Percentiles rank a stretch among this genome's conserved stretches.
Evolutionary conservation across 805 yeast species (phyloP).

Genomic region (Nakazawaea molendinolei): DNA sequence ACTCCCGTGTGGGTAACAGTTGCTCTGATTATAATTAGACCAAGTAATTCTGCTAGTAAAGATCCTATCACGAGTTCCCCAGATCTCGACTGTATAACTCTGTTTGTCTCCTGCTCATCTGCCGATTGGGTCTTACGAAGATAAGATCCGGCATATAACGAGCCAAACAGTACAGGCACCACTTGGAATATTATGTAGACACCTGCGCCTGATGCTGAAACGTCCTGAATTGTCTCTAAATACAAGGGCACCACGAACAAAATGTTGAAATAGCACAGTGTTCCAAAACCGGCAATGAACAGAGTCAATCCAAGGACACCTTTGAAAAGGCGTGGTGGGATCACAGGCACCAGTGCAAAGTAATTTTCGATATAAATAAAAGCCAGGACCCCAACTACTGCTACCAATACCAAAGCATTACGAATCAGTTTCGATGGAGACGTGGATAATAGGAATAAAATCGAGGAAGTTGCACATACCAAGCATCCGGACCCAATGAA

Average conservation of each 20-base stretch:
- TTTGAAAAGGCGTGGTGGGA: slow-evolving; percentile 31
- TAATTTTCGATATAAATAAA: slow-evolving; percentile 29
- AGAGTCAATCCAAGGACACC: slow-evolving; percentile 34
- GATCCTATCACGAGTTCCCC: slow-evolving; percentile 17
- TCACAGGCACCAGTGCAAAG: slow-evolving; percentile 29
- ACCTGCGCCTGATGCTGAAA: slow-evolving; percentile 32
- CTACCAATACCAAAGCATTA: not conserved
- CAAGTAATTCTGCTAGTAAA: slow-evolving; percentile 1
- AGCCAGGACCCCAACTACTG: slow-evolving; percentile 13
- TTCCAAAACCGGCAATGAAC: slow-evolving; percentile 28
- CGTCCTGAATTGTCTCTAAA: slow-evolving; percentile 35
- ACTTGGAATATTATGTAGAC: slow-evolving; percentile 34
- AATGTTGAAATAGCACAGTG: slow-evolving; percentile 29
- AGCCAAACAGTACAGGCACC: slow-evolving; percentile 31
- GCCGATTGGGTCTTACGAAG: slow-evolving; percentile 18
- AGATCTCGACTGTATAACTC: slow-evolving; percentile 17
- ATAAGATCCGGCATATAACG: slow-evolving; percentile 29
- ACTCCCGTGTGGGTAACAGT: not conserved
- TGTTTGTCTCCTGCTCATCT: slow-evolving; percentile 5
- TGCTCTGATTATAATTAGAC: not conserved
- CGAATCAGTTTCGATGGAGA: not conserved
- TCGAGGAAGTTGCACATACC: slow-evolving; percentile 26
- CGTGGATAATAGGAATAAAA: slow-evolving; percentile 27
- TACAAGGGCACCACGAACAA: slow-evolving; percentile 34
- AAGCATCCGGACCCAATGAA: slow-evolving; percentile 32